Evolutionary conservation across 2,329 filamentous ascomycete species (phyloP).

Genomic region (Ceratocystis albifundus): DNA sequence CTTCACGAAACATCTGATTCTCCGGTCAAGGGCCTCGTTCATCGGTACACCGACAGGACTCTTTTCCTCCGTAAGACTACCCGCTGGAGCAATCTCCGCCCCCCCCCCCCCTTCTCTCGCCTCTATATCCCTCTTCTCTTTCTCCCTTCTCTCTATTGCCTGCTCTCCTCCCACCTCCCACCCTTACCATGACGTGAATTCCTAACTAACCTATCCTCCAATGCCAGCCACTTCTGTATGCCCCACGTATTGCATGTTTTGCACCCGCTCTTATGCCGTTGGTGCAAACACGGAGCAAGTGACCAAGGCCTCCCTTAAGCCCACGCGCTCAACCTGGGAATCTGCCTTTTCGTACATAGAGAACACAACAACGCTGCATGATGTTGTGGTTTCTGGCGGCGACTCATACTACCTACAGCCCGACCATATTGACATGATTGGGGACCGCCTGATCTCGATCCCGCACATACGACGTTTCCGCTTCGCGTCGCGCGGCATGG

Average conservation of each 20-base stretch:
- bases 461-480: constrained; percentile 49
- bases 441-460: constrained; percentile 44
- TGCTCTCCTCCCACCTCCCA: not conserved
- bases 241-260: constrained; percentile 51
- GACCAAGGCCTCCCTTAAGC: constrained; percentile 35
- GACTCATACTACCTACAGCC: constrained; percentile 48
- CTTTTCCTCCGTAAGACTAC: constrained; percentile 44
- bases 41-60: constrained; percentile 53
- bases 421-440: constrained; percentile 42
- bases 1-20: constrained; percentile 46
- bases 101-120: no score
- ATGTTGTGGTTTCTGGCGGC: constrained; percentile 52
- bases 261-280: constrained; percentile 49
- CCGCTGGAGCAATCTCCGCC: no score
- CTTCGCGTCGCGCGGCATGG: constrained; percentile 51
- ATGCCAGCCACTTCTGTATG: constrained; percentile 45
- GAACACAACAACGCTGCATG: constrained; percentile 37
- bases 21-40: constrained; percentile 46
- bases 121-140: no score
- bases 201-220: not conserved
- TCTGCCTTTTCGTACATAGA: constrained; percentile 46
- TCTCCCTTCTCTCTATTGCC: no score
- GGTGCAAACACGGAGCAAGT: constrained; percentile 44
- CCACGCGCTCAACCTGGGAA: constrained; percentile 40
- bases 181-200: not conserved